Conservation (phyloP, 2,329 filamentous ascomycete genomes). For the Colletotrichum zoysiae region DNA sequence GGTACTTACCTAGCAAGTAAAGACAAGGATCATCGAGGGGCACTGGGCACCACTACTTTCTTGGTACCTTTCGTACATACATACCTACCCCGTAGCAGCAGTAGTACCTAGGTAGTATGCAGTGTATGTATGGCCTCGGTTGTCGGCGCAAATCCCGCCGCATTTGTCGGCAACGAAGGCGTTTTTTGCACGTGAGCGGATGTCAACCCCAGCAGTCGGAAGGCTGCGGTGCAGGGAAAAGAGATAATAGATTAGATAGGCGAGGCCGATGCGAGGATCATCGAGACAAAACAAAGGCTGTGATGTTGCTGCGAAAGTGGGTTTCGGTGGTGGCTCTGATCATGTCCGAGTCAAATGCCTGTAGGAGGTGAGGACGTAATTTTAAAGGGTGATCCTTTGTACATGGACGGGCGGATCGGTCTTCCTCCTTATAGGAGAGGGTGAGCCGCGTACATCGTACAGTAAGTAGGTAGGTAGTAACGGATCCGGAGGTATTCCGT, state of each 20-base stretch:
- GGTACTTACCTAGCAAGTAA: too few relatives aligned
- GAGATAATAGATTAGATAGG: background rate
- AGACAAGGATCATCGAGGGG: conserved; percentile 21
- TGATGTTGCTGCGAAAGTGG: conserved; percentile 20
- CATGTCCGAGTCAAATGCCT: conserved; percentile 32
- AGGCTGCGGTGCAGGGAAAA: background rate
- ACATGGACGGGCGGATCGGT: conserved; percentile 12
- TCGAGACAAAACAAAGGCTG: conserved; percentile 12
- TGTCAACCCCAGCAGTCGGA: background rate
- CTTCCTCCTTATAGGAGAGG: conserved; percentile 15
- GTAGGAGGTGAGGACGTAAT: conserved; percentile 1
- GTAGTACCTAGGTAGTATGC: background rate
- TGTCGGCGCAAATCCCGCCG: conserved; percentile 23
- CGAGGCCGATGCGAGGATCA: background rate
- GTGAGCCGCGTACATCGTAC: background rate
- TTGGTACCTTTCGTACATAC: too few relatives aligned
- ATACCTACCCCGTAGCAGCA: too few relatives aligned
- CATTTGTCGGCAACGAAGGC: conserved; percentile 24
- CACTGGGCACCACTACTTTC: background rate
- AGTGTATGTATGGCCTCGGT: conserved; percentile 28
- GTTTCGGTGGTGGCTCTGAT: conserved; percentile 13
- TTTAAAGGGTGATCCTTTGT: conserved; percentile 12
- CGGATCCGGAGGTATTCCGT: too few relatives aligned
- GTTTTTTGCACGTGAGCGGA: conserved; percentile 28
- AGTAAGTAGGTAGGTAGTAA: too few relatives aligned